Conservation (phyloP, 805 yeast genomes). For the Candida dajiaensis region DNA sequence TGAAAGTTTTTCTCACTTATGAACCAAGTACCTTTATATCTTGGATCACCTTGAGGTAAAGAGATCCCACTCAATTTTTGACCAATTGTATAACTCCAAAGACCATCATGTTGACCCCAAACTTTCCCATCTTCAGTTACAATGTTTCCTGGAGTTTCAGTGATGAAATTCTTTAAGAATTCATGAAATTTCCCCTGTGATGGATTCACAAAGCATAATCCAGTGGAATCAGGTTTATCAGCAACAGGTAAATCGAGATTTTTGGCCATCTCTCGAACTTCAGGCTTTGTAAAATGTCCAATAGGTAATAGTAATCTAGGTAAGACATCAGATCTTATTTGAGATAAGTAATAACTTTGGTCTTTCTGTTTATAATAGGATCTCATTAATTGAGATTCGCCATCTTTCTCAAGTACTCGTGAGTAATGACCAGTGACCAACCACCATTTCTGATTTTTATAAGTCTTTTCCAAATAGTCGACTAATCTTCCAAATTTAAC, state of each 20-base stretch:
- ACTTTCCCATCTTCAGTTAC: conserved; percentile 66
- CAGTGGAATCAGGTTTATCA: conserved; percentile 88
- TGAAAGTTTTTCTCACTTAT: conserved; percentile 63
- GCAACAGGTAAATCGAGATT: conserved; percentile 51
- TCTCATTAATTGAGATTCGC: conserved; percentile 44
- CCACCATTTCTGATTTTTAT: conserved; percentile 54
- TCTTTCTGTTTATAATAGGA: conserved; percentile 63
- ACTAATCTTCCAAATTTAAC: conserved; percentile 83
- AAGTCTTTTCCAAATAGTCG: conserved; percentile 41
- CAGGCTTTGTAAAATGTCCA: conserved; percentile 70
- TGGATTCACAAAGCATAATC: conserved; percentile 83
- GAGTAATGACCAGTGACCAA: conserved; percentile 87
- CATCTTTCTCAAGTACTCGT: conserved; percentile 36
- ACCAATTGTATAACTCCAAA: conserved; percentile 96
- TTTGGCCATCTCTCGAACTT: conserved; percentile 65
- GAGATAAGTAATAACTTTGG: conserved; percentile 86
- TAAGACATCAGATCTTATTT: conserved; percentile 44
- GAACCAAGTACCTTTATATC: conserved; percentile 77
- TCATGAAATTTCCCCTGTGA: conserved; percentile 60
- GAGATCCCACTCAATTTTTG: conserved; percentile 66
- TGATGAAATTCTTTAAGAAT: conserved; percentile 70
- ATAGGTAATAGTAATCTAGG: conserved; percentile 65
- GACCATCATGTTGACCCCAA: conserved; percentile 80
- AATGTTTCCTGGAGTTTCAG: conserved; percentile 70
- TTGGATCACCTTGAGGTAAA: conserved; percentile 86